Evolutionary conservation across 495 filamentous ascomycete species (phyloP), one percentile per base, ranked within the genome.

Genomic region (Penicillium paxilli): DNA sequence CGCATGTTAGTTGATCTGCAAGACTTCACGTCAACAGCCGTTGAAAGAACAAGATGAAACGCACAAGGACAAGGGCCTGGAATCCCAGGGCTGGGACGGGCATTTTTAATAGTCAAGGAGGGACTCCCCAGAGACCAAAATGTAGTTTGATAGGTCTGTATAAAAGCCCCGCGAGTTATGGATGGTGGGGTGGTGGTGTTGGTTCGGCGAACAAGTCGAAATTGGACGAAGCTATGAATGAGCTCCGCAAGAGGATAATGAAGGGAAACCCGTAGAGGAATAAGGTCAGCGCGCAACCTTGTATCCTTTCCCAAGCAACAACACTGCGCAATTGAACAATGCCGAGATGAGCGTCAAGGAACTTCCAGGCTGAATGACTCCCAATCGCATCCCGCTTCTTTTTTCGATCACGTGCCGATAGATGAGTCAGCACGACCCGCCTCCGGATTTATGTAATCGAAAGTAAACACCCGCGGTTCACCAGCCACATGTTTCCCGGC

Each of bases 1-100:
- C 20, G 20, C 33, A 24, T 32, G 21, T 42, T 38, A 38, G 40
- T 24, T 4, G n/a, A 4, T 4, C 20, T 14, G 21, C 10, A 12
- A 21, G 14, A 14, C 9, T 21, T 12, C 40, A n/a, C 21, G 10
- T 11, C 19, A 23, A 42, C 10, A 5, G 10, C 9, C 19, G 8
- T 16, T 32, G 88, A 89, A 50, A 98, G 87, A 2, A 88, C 92
- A 12, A 89, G 86, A 49, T 95, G 94, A 44, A 93, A 92, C 1
- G 92, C 58, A 52, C 64, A 97, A 98, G 77, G 60, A 98, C 94
- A 46, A 98, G 71, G 59, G 94, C 93, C 69, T 98, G 94, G 57
- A 98, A 90, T 67, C 92, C 91, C 52, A 86, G 85, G 4, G 83
- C 75, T 47, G 89, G 85, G 64, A 91, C 84, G 19, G 83, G 78